A percentile compares a stretch with the other conserved stretches of the same genome.
Conservation (phyloP, 768 basidiomycete species). For the Ephemerocybe angulata region DNA sequence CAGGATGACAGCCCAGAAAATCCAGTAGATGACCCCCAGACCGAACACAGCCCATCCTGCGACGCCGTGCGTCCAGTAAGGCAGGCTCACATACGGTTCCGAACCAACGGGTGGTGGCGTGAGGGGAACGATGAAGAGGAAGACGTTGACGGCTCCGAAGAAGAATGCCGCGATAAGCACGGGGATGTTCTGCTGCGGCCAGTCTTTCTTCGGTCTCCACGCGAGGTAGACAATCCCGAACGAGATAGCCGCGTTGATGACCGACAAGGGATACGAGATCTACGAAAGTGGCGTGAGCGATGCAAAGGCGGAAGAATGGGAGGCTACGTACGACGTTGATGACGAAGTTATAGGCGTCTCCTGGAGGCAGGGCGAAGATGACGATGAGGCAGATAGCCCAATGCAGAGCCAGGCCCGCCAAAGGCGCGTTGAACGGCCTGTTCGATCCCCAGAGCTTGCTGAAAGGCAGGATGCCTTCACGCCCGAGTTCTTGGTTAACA, state of each 20-base stretch:
- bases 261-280: slow-evolving; percentile 45
- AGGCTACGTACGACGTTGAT: slow-evolving; percentile 46
- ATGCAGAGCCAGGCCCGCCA: slow-evolving; percentile 51
- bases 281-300: slow-evolving; percentile 1
- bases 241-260: slow-evolving; percentile 51
- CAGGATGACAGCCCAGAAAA: slow-evolving; percentile 27
- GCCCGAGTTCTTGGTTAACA: slow-evolving; percentile 61
- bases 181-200: slow-evolving; percentile 18
- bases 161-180: slow-evolving; percentile 30
- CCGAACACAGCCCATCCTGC: slow-evolving; percentile 38
- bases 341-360: slow-evolving; percentile 65
- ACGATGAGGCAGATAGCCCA: slow-evolving; percentile 35
- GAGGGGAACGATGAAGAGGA: slow-evolving; percentile 53
- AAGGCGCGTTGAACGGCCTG: slow-evolving; percentile 58
- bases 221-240: slow-evolving; percentile 36
- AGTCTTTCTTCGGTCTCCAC: slow-evolving; percentile 21
- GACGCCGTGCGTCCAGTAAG: slow-evolving; percentile 52
- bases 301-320: not conserved
- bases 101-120: slow-evolving; percentile 45
- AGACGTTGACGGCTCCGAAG: slow-evolving; percentile 59
- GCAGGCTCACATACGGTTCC: slow-evolving; percentile 47
- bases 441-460: slow-evolving; percentile 60
- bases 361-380: slow-evolving; percentile 47
- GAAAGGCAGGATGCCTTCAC: slow-evolving; percentile 59
- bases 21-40: slow-evolving; percentile 36